Base-by-base conservation (phyloP, 257 asterid species). In the Hygrophila difformis region DNA sequence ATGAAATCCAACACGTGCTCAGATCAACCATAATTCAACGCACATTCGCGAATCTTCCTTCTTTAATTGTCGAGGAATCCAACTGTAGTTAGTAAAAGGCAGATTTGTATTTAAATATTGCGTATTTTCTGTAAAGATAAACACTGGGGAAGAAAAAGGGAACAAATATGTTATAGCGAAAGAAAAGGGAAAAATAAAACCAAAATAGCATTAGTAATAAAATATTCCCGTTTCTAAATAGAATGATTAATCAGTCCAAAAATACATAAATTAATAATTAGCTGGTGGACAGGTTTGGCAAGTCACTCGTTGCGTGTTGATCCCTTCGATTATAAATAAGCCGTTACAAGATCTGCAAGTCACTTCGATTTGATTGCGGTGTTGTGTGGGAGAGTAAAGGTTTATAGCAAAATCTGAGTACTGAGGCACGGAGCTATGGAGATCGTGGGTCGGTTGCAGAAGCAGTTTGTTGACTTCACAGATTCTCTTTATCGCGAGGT, bases 401-500 rank as follows among this genome's bases (percentile, higher is more conserved):
- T 23, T 14, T 23, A 39, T 47, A 39, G 44, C 18, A 51, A 22
- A 19, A 1, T 8, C 11, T 16, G 21, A 8, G 21, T 34, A 19
- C 23, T 37, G 5, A 12, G 28, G 49, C 60, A 12, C 24, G 40
- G 49, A 10, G 51, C 9, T 48, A 67, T 62, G 69, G 66, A 57
- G 19, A 29, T 47, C 20, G 44, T 62, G 13, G 62, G 46, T 2
- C 57, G 62, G 47, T 59, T 68, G 63, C 74, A 62, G 60, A 62
- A 58, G 31, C 61, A 63, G 16, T 68, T 31, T 39, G 45, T 53
- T 26, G 67, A 59, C 7, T 68, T 41, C 63, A 39, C 55, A 12
- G 23, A 38, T 41, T 49, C 74, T 48, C 64, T 68, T 35, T 62
- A 53, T 47, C 63, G 23, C 9, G 74, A 62, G 70, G 74, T 68